phyloP scores from a whole-genome alignment of 192 early-diverging fungal genomes.

The Coemansia javaensis region DNA sequence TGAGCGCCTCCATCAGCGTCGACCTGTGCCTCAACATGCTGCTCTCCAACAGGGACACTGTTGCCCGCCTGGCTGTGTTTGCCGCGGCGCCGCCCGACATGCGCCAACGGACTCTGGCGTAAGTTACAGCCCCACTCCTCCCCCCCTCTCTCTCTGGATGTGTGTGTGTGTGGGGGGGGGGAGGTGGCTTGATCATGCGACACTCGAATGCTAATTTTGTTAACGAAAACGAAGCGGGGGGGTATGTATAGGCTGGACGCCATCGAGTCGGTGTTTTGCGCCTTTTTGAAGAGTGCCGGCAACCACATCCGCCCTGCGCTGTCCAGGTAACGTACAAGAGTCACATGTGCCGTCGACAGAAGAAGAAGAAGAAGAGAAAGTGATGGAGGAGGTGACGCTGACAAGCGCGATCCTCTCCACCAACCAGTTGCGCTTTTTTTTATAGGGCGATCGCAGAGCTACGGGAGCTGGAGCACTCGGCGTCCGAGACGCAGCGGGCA shows the following conservation, averaged over 20 bases:
- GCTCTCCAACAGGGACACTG: conserved; percentile 79
- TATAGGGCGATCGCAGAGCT: conserved; percentile 26
- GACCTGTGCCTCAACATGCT: conserved; percentile 85
- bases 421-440: too few relatives aligned
- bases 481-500: conserved; percentile 19
- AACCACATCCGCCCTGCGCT: conserved; percentile 45
- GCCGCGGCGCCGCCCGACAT: conserved; percentile 55
- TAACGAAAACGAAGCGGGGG: background rate
- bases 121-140: conserved; percentile 23
- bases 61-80: conserved; percentile 59
- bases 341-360: too few relatives aligned
- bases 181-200: too few relatives aligned
- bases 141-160: too few relatives aligned
- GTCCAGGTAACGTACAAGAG: too few relatives aligned
- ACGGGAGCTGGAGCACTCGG: conserved; percentile 27
- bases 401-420: too few relatives aligned
- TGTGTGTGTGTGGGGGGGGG: too few relatives aligned
- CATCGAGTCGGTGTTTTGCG: conserved; percentile 76
- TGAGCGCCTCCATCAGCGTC: conserved; percentile 50
- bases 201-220: background rate
- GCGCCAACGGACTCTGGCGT: conserved; percentile 56
- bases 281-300: conserved; percentile 67
- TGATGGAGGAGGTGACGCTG: too few relatives aligned
- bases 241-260: conserved; percentile 55
- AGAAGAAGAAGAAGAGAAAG: too few relatives aligned